phyloP scores from a whole-genome alignment of 208 protist genomes.

The Leishmania major region DNA sequence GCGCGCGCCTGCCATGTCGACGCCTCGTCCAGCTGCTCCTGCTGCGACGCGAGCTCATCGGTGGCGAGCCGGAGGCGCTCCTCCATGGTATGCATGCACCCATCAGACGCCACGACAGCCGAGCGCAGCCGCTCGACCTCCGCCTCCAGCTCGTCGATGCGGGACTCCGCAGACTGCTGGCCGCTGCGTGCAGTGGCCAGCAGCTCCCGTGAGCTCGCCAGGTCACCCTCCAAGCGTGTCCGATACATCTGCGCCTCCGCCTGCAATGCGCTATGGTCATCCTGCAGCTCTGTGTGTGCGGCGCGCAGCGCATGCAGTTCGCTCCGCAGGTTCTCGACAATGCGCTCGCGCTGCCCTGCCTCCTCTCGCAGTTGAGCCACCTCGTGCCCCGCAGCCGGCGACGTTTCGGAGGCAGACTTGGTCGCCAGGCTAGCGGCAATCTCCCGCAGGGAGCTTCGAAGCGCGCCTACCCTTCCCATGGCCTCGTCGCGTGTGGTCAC shows the following conservation, averaged over 20 bases:
- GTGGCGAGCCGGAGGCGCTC: slow-evolving; percentile 27
- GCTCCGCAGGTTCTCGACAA: neutral
- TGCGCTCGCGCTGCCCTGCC: neutral
- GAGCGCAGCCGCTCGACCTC: slow-evolving; percentile 31
- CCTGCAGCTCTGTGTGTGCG: slow-evolving; percentile 20
- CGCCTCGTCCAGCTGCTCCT: slow-evolving; percentile 12
- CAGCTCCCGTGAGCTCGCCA: slow-evolving; percentile 24
- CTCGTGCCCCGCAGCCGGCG: slow-evolving; percentile 5
- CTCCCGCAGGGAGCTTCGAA: slow-evolving; percentile 17
- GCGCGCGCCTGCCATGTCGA: slow-evolving; percentile 36
- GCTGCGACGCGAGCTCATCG: slow-evolving; percentile 15
- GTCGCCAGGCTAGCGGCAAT: neutral
- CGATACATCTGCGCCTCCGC: slow-evolving; percentile 11
- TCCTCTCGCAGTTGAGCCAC: slow-evolving; percentile 8
- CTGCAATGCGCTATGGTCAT: slow-evolving; percentile 19
- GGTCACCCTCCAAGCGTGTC: slow-evolving; percentile 14
- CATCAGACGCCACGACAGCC: slow-evolving; percentile 14
- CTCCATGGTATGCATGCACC: slow-evolving; percentile 26
- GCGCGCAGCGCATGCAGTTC: slow-evolving; percentile 23
- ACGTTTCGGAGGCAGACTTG: neutral
- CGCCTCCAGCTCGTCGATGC: slow-evolving; percentile 32
- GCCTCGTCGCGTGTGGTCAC: slow-evolving; percentile 19
- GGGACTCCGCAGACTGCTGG: slow-evolving; percentile 16
- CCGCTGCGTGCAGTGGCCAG: neutral
- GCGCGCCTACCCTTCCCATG: slow-evolving; percentile 9